Evolutionary conservation across 2,329 filamentous ascomycete species (phyloP), one percentile per base, ranked within the genome.

Genomic region (Penicillium sp.): DNA sequence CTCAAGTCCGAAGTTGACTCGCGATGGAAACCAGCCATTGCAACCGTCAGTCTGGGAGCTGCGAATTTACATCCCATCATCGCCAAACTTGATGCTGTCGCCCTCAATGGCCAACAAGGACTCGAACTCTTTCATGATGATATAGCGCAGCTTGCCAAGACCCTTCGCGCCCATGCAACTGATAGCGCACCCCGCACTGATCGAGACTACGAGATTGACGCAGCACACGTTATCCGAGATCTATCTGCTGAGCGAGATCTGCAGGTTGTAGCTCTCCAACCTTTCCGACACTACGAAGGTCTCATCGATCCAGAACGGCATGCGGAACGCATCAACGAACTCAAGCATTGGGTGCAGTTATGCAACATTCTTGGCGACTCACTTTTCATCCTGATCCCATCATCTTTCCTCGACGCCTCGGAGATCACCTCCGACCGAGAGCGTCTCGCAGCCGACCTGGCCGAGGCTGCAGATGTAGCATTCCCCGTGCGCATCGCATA

Each of bases 61-160:
- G 58, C 60, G 1, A 19, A 59, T 46, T 45, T 66, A 5, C 65
- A 67, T 19, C 52, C 62, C 0, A 57, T 67, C 19, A 19, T 63
- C 4, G 50, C 64, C 7, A 75, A 75, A 54, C 63, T 75, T 31
- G 61, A 69, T 31, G 69, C 71, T 15, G 72, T 72, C 15, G 65
- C 70, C 7, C 27, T 44, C 19, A 67, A 69, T 27, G 71, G 72
- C n/a, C 72, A 90, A 68, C 72, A 81, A 36, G 87, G 81, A 19
- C 84, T 91, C 54, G 88, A 91, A 71, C 82, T 91, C 9, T 85
- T 85, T 1, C 87, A 90, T 74, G 85, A 87, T 0, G 87, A 91
- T 65, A 81, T 91, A 1, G 73, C 86, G 5, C 75, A 82, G 8
- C 88, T 87, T 61, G 86, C 84, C 8, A 77, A 76, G 16, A 71